These are phyloP conservation scores for Periconia macrospinosa DNA, from an alignment of 2,329 filamentous ascomycete species.

Conservation along the genomic window DNA sequence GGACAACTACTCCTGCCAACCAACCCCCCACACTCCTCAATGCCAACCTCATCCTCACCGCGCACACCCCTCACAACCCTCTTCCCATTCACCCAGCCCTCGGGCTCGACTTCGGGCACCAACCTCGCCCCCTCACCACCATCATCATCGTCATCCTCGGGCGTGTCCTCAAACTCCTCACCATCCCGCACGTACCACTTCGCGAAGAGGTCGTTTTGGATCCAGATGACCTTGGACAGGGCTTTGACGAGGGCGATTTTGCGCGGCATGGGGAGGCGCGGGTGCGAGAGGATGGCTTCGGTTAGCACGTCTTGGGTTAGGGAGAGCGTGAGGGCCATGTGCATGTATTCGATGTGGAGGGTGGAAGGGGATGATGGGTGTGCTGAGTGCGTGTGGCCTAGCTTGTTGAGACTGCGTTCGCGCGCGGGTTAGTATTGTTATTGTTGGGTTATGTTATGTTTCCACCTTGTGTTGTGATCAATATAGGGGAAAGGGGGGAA, in stretches of 20 bases:
- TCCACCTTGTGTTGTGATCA: background rate
- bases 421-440: too few relatives aligned
- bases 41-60: background rate
- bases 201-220: slow-evolving; percentile 85
- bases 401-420: slow-evolving; percentile 65
- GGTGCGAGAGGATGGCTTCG: slow-evolving; percentile 74
- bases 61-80: slow-evolving; percentile 20
- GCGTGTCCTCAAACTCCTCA: slow-evolving; percentile 59
- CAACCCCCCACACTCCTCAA: background rate
- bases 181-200: slow-evolving; percentile 76
- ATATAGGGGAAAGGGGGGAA: too few relatives aligned
- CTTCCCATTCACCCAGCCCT: slow-evolving; percentile 42
- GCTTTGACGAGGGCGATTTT: slow-evolving; percentile 77
- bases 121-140: too few relatives aligned
- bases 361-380: slow-evolving; percentile 67
- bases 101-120: slow-evolving; percentile 39
- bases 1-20: background rate
- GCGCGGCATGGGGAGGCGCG: slow-evolving; percentile 64
- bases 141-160: too few relatives aligned
- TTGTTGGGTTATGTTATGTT: background rate
- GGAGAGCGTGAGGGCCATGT: slow-evolving; percentile 71
- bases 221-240: slow-evolving; percentile 81
- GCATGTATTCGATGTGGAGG: slow-evolving; percentile 78
- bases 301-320: slow-evolving; percentile 78
- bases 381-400: slow-evolving; percentile 83